Percentiles rank a stretch among this genome's conserved stretches.
Evolutionary conservation across 2,329 filamentous ascomycete species (phyloP).

Genomic region (Paecilomyces formosus): DNA sequence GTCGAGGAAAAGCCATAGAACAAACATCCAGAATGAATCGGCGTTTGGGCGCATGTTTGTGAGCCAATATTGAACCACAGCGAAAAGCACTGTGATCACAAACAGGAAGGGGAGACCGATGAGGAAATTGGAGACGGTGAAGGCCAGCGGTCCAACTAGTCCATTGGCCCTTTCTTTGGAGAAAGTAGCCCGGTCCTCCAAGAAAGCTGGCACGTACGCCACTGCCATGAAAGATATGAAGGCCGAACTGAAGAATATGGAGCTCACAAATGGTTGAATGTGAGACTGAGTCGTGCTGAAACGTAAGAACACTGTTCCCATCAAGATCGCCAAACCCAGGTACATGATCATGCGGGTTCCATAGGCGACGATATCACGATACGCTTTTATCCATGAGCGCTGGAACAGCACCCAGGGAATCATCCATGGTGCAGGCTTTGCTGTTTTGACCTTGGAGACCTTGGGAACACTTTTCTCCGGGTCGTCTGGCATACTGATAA

Average conservation of each 20-base stretch:
- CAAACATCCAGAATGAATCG: conserved; percentile 64
- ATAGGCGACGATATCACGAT: conserved; percentile 77
- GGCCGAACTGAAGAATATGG: conserved; percentile 67
- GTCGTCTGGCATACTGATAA: neutral
- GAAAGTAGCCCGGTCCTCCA: conserved; percentile 69
- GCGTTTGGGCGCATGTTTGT: conserved; percentile 63
- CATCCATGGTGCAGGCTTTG: conserved; percentile 38
- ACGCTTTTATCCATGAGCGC: conserved; percentile 73
- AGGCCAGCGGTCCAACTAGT: conserved; percentile 65
- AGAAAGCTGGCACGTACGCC: conserved; percentile 75
- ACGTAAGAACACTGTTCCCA: conserved; percentile 81
- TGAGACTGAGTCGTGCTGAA: conserved; percentile 60
- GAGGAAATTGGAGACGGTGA: conserved; percentile 72
- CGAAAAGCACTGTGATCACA: conserved; percentile 68
- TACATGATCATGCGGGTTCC: conserved; percentile 81
- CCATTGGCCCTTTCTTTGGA: conserved; percentile 76
- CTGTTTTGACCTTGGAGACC: conserved; percentile 11
- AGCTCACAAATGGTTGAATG: conserved; percentile 76
- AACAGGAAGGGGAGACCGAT: conserved; percentile 78
- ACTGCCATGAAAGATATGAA: conserved; percentile 79
- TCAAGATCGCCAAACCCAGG: conserved; percentile 69
- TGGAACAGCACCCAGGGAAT: conserved; percentile 63
- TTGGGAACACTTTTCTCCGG: conserved; percentile 19
- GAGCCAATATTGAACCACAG: conserved; percentile 70
- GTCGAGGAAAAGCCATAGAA: conserved; percentile 81